These are phyloP conservation scores for Pythium sukuiense DNA, from an alignment of 352 stramenopile genomes.

Conservation along the genomic window DNA sequence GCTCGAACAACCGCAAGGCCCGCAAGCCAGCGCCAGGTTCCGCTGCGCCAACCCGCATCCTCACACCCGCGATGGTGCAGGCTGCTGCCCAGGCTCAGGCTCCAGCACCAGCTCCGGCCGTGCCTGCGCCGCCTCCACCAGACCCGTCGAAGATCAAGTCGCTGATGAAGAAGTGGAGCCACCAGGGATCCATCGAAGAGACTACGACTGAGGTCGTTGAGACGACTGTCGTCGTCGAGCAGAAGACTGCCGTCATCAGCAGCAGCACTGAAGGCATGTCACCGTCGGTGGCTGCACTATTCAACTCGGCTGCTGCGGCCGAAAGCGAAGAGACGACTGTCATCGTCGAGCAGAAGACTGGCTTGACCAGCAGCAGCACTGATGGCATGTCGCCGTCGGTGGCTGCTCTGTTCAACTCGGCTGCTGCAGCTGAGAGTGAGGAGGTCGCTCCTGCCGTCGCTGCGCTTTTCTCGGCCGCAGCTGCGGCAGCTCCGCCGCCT, in stretches of 20 bases:
- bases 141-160: conserved; percentile 62
- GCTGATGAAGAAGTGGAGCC: conserved; percentile 64
- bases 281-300: conserved; percentile 46
- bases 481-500: conserved; percentile 11
- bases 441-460: conserved; percentile 43
- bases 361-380: conserved; percentile 16
- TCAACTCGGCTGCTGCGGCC: conserved; percentile 34
- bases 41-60: conserved; percentile 8
- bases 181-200: conserved; percentile 23
- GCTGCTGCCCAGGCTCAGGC: conserved; percentile 3
- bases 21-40: conserved; percentile 17
- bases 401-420: conserved; percentile 45
- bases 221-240: conserved; percentile 1
- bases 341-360: background rate
- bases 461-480: conserved; percentile 41
- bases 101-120: background rate
- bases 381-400: conserved; percentile 40
- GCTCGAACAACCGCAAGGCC: conserved; percentile 22
- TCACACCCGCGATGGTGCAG: conserved; percentile 17
- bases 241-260: conserved; percentile 4
- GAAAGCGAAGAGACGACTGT: conserved; percentile 3
- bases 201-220: background rate
- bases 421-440: conserved; percentile 20
- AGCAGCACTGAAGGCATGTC: conserved; percentile 29
- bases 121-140: conserved; percentile 33